Percentiles rank a stretch among this genome's conserved stretches.
phyloP scores from a whole-genome alignment of 2,329 filamentous ascomycete species.

The Amauroascus niger region DNA sequence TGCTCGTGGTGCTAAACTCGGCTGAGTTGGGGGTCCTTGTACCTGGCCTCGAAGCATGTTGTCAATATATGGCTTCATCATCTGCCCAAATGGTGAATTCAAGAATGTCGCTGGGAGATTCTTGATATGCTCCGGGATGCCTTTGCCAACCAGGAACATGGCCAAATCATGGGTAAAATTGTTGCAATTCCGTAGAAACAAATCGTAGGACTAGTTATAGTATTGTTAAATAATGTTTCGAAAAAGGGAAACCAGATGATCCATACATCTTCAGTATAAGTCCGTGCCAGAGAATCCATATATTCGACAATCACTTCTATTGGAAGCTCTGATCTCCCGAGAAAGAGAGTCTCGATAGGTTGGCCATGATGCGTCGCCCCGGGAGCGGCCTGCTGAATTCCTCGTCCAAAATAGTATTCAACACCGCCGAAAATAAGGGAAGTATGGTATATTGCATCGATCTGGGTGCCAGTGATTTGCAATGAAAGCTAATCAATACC shows the following conservation, averaged over 20 bases:
- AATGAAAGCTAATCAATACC: slow-evolving; percentile 41
- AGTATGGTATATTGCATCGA: slow-evolving; percentile 93
- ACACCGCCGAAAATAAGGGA: slow-evolving; percentile 73
- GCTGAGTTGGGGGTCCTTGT: slow-evolving; percentile 41
- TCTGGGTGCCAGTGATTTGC: slow-evolving; percentile 55
- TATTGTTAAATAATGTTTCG: not conserved
- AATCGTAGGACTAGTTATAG: slow-evolving; percentile 75
- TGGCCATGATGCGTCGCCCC: slow-evolving; percentile 78
- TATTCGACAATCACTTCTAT: slow-evolving; percentile 79
- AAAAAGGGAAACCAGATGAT: not conserved
- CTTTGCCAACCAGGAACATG: slow-evolving; percentile 78
- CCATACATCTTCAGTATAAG: slow-evolving; percentile 67
- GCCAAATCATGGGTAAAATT: slow-evolving; percentile 91
- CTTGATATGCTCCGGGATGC: slow-evolving; percentile 78
- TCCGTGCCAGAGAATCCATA: slow-evolving; percentile 66
- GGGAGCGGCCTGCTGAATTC: slow-evolving; percentile 70
- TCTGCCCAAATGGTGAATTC: slow-evolving; percentile 75
- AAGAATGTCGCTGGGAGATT: slow-evolving; percentile 78
- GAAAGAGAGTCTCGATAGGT: slow-evolving; percentile 63
- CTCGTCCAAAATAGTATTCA: slow-evolving; percentile 86
- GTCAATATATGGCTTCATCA: slow-evolving; percentile 70
- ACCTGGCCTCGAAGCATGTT: slow-evolving; percentile 53
- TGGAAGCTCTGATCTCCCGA: slow-evolving; percentile 70
- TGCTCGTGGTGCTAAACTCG: slow-evolving; percentile 15
- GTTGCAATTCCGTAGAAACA: slow-evolving; percentile 91